Evolutionary conservation across 192 early-diverging fungal genomes (phyloP), one percentile per base, ranked within the genome.

Genomic region (Mortierella antarctica): DNA sequence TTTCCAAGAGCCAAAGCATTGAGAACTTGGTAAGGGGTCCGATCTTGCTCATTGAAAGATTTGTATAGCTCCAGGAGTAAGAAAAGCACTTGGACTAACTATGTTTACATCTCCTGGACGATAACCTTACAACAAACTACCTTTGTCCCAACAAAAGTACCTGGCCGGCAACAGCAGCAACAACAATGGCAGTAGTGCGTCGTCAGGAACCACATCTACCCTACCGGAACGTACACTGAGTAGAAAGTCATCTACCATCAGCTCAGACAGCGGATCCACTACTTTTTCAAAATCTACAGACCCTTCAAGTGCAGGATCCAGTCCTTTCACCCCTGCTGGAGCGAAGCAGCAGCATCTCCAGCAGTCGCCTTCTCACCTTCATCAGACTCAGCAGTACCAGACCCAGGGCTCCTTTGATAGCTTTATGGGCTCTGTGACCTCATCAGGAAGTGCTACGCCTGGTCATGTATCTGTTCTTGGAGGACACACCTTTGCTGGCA

Each of bases 231-330:
- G 69, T 17, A 67, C 67, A 6, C 40, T 79, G 13, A 79, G 76
- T 53, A 79, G 76, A 62, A 79, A 79, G 46, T 79, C 76, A 8
- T 79, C 76, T 6, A 67, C 76, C 7, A 53, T 79, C 31, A 79
- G 76, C 64, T 79, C 76, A 6, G 76, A 79, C 64, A 79, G 76
- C 51, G 76, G 76, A 66, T 79, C 76, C 56, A 79, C 74, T 6
- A 70, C 69, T 39, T 40, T 79, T 18, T 71, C 76, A 15, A 79
- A 71, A 45, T 70, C 68, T 15, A 79, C 76, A 21, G 70, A 71
- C 31, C 76, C 44, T 18, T 66, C 63, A 6, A 79, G 76, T 20
- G 49, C 68, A 46, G 69, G 23, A 65, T 65, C 69, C 12, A 79
- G 69, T 51, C 64, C 76, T 1, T 70, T 79, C 53, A 54, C 62